A percentile compares a stretch with the other conserved stretches of the same genome.
These are phyloP conservation scores for Phylloporus sp. DNA, from an alignment of 768 basidiomycete species.

Conservation along the genomic window DNA sequence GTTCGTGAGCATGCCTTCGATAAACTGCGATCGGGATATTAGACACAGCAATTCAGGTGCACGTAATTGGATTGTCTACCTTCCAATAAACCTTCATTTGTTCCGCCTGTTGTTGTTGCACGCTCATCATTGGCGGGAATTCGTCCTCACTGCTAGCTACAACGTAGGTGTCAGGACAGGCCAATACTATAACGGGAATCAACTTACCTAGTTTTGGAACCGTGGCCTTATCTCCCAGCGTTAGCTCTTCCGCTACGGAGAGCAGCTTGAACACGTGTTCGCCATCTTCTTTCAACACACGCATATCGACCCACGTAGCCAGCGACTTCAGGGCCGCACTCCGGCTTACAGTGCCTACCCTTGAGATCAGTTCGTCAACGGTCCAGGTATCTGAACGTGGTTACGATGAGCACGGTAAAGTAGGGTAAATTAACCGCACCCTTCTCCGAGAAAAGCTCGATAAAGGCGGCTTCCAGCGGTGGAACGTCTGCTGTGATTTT, in stretches of 20 bases:
- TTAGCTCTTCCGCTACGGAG: conserved; percentile 54
- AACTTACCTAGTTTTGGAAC: conserved; percentile 25
- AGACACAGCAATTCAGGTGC: neutral
- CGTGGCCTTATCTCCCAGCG: conserved; percentile 20
- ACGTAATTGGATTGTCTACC: conserved; percentile 36
- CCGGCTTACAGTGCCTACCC: conserved; percentile 63
- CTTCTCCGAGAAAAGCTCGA: conserved; percentile 78
- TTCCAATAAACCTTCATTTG: conserved; percentile 91
- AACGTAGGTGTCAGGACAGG: neutral
- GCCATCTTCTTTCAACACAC: conserved; percentile 68
- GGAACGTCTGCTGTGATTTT: conserved; percentile 70
- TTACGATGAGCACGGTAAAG: neutral
- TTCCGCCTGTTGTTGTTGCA: conserved; percentile 75
- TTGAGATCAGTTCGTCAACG: conserved; percentile 59
- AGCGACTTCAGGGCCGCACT: conserved; percentile 69
- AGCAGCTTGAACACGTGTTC: conserved; percentile 62
- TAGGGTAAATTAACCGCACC: conserved; percentile 34
- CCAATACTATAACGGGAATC: neutral
- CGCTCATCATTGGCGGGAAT: conserved; percentile 45
- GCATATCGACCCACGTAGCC: conserved; percentile 78
- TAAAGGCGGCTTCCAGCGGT: conserved; percentile 87
- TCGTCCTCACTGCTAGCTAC: conserved; percentile 41
- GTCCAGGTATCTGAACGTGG: conserved; percentile 57
- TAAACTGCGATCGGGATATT: conserved; percentile 49
- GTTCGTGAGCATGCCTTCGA: conserved; percentile 90